Evolutionary conservation across 1,284 basidiomycete genomes (phyloP), one percentile per base, ranked within the genome.

Genomic region (Apiotrichum gamsii): DNA sequence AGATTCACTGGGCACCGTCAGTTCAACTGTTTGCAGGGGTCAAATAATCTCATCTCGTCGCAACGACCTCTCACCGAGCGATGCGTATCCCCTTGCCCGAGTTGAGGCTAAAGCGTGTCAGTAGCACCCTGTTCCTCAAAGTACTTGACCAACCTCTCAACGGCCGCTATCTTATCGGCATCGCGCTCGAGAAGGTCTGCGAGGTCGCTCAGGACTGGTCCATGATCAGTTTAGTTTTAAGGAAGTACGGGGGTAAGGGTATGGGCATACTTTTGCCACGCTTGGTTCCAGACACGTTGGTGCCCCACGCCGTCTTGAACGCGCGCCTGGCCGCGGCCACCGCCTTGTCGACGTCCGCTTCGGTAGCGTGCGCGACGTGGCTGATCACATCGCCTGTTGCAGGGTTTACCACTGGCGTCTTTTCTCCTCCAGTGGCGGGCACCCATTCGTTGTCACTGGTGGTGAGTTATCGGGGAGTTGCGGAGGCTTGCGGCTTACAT

Each of bases 141-240:
- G 3, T 8, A 5, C 15, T 6, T 10, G 16, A 28, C 34, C n/a
- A 19, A 33, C 40, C 78, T 73, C 68, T 90, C 87, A 40, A 89
- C 76, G 63, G 86, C 85, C 8, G 82, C 85, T 18, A 89, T 79
- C 52, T 80, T 32, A 23, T 50, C 47, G 20, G 80, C 76, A 69
- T 94, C 82, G 54, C 83, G 78, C 72, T 96, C 91, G 55, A 96
- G 87, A 54, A 93, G 78, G 66, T 93, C 89, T 34, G 91, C 93
- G 39, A 95, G 81, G 66, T 84, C n/a, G n/a, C n/a, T n/a, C n/a
- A n/a, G n/a, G n/a, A n/a, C n/a, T n/a, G n/a, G n/a, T n/a, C n/a
- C n/a, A n/a, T n/a, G n/a, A n/a, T n/a, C n/a, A n/a, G n/a, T n/a
- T n/a, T n/a, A n/a, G n/a, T n/a, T n/a, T n/a, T n/a, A n/a, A n/a